These are phyloP conservation scores for Aspergillus coremiiformis DNA, from an alignment of 495 filamentous ascomycete species.

Conservation along the genomic window DNA sequence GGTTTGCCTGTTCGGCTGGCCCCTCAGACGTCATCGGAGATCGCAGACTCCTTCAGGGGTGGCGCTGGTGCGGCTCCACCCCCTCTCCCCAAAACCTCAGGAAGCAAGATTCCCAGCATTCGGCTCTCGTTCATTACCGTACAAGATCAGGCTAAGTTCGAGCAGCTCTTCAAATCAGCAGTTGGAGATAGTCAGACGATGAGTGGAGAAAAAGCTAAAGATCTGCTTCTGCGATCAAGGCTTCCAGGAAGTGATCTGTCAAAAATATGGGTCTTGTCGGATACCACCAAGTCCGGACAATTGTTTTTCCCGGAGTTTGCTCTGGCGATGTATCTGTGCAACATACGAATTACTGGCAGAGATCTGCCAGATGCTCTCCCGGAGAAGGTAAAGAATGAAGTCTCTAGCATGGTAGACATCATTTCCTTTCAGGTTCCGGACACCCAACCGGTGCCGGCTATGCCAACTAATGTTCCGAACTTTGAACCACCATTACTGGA, in stretches of 20 bases:
- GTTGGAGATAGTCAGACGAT: conserved; percentile 81
- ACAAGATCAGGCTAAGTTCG: conserved; percentile 93
- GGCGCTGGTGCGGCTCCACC: conserved; percentile 37
- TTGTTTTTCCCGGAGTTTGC: conserved; percentile 98
- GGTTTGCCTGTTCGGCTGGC: conserved; percentile 33
- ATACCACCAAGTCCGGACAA: conserved; percentile 94
- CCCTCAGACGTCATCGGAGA: conserved; percentile 67
- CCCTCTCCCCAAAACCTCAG: conserved; percentile 46
- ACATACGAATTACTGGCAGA: conserved; percentile 83
- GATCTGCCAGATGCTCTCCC: conserved; percentile 66
- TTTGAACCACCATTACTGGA: conserved; percentile 60
- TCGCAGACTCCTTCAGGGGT: conserved; percentile 75
- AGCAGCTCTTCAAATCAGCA: conserved; percentile 95
- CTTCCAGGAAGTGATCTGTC: conserved; percentile 74
- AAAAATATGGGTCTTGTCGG: conserved; percentile 91
- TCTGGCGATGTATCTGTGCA: conserved; percentile 97
- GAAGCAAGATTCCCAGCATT: conserved; percentile 81
- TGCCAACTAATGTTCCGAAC: conserved; percentile 65
- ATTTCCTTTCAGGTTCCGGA: conserved; percentile 93
- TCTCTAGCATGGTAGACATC: conserved; percentile 99
- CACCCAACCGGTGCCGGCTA: conserved; percentile 47
- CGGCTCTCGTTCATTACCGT: conserved; percentile 92
- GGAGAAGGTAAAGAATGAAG: conserved; percentile 87
- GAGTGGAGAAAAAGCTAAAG: conserved; percentile 83
- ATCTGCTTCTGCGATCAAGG: conserved; percentile 80